Evolutionary conservation across 2,329 filamentous ascomycete species (phyloP).

Genomic region (Fusarium luffae): DNA sequence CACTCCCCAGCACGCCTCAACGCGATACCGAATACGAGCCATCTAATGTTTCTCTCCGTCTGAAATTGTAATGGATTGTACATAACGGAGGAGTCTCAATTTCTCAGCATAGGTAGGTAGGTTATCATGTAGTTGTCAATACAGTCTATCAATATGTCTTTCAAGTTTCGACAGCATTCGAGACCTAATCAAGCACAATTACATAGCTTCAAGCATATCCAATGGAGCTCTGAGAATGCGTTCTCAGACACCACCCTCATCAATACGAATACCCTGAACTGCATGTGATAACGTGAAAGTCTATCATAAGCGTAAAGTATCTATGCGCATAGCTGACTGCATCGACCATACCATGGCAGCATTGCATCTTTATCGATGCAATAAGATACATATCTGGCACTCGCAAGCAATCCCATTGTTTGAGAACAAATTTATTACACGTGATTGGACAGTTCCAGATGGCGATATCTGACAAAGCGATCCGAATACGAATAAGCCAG

Average conservation of each 20-base stretch:
- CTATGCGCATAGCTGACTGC: neutral
- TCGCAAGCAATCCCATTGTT: neutral
- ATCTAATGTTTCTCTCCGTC: neutral
- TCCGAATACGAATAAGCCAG: slow-evolving; percentile 43
- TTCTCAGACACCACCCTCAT: neutral
- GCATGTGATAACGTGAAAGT: neutral
- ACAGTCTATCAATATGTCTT: neutral
- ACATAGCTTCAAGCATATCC: neutral
- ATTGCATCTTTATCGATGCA: neutral
- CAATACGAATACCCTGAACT: neutral
- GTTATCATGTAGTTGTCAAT: neutral
- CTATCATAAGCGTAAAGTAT: neutral
- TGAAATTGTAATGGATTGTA: neutral
- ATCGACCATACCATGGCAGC: neutral
- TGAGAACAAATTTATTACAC: neutral
- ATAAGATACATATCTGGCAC: neutral
- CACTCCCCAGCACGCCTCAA: neutral
- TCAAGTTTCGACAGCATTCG: neutral
- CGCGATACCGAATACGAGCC: neutral
- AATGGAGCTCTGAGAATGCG: neutral
- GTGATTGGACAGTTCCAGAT: neutral
- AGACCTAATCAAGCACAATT: neutral
- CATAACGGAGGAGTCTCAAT: neutral
- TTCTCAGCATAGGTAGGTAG: too few relatives aligned
- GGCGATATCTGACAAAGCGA: neutral